Evolutionary conservation across 768 basidiomycete genomes (phyloP).

Genomic region (Harrya chromipes): DNA sequence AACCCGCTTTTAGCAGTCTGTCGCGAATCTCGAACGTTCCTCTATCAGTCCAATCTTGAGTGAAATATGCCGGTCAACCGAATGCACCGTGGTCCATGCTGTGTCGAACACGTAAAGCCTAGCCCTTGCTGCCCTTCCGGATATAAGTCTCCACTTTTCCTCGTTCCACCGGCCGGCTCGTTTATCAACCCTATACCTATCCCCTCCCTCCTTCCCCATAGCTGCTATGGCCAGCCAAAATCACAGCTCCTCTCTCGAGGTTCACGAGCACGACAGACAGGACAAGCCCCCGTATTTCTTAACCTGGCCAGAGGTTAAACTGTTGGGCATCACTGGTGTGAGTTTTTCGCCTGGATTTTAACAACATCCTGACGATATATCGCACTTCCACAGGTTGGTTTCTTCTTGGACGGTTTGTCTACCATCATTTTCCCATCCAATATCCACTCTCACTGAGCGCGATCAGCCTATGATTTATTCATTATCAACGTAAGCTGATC

Average conservation of each 20-base stretch:
- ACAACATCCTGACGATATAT: not conserved
- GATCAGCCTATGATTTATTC: constrained; percentile 66
- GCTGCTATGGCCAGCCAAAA: constrained; percentile 12
- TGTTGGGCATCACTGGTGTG: constrained; percentile 61
- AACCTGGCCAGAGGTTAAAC: constrained; percentile 49
- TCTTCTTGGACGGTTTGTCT: constrained; percentile 64
- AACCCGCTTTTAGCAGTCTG: no score
- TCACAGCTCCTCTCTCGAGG: constrained; percentile 18
- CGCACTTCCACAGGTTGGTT: constrained; percentile 48
- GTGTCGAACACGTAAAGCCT: no score
- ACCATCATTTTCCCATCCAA: not conserved
- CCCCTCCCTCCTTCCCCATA: not conserved
- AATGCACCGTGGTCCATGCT: no score
- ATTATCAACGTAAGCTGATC: constrained; percentile 55
- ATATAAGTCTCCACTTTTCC: no score
- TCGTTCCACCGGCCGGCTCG: not conserved
- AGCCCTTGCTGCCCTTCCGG: no score
- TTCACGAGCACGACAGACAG: constrained; percentile 28
- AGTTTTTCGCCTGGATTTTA: constrained; percentile 16
- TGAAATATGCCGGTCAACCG: no score
- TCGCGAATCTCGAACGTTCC: no score
- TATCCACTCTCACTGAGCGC: constrained; percentile 3
- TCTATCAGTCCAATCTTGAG: no score
- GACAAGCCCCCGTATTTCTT: constrained; percentile 39
- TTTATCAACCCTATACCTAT: no score